Percentiles rank a stretch among this genome's conserved stretches.
Conservation (phyloP, 2,329 filamentous ascomycete species). For the Alternaria sp. region DNA sequence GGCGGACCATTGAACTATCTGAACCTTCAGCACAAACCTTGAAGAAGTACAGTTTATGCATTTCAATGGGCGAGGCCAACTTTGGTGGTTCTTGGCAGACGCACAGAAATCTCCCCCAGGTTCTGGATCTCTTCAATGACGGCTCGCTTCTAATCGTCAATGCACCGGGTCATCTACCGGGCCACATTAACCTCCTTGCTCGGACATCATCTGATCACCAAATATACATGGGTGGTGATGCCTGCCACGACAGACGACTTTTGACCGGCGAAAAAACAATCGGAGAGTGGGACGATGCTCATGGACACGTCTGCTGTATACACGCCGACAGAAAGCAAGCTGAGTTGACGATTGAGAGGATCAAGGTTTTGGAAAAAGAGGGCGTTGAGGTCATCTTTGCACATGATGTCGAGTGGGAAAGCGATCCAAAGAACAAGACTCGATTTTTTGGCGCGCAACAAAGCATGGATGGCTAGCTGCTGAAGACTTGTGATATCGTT, state of each 20-base stretch:
- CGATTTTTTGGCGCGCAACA: conserved; percentile 39
- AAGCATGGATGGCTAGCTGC: not conserved
- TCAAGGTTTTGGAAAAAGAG: conserved; percentile 52
- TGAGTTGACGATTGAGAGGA: conserved; percentile 55
- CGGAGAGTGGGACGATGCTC: conserved; percentile 60
- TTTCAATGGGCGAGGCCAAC: conserved; percentile 15
- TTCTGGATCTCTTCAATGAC: conserved; percentile 61
- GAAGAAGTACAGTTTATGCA: not conserved
- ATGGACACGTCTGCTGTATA: conserved; percentile 60
- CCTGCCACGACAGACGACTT: conserved; percentile 63
- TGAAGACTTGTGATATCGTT: not conserved
- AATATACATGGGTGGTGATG: conserved; percentile 63
- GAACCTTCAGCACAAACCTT: conserved; percentile 37
- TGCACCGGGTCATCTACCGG: conserved; percentile 62
- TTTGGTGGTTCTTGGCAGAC: conserved; percentile 53
- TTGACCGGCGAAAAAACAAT: conserved; percentile 63
- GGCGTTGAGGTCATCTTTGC: conserved; percentile 62
- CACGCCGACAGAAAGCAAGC: conserved; percentile 61
- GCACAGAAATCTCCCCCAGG: conserved; percentile 55
- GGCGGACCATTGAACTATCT: conserved; percentile 56
- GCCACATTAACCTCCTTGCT: conserved; percentile 63
- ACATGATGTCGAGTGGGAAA: conserved; percentile 62
- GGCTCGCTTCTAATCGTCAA: conserved; percentile 59
- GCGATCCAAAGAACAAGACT: conserved; percentile 42
- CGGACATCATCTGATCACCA: conserved; percentile 51